A percentile compares a stretch with the other conserved stretches of the same genome.
Evolutionary conservation across 176 grass and related monocot genomes (phyloP).

Genomic region (Cenchrus fungigraminus): DNA sequence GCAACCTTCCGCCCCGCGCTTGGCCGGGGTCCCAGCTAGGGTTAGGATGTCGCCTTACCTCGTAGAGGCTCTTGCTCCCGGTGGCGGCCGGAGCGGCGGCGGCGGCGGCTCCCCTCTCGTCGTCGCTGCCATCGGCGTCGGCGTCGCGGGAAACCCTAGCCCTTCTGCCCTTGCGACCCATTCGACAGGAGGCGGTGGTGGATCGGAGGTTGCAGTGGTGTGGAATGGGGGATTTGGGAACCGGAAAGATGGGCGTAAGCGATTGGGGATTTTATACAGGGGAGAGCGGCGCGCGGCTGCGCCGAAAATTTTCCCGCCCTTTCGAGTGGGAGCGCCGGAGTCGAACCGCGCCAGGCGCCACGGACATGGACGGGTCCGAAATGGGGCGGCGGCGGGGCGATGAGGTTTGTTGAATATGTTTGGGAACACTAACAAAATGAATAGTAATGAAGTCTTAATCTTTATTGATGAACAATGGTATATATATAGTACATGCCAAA

Average conservation of each 20-base stretch:
- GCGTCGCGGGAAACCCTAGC: constrained; percentile 60
- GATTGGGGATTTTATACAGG: constrained; percentile 27
- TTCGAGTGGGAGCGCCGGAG: background rate
- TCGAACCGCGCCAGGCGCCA: background rate
- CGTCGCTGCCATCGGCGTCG: constrained; percentile 10
- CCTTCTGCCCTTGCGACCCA: constrained; percentile 55
- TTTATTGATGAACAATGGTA: too few relatives aligned
- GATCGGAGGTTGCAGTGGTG: background rate
- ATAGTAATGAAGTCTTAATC: too few relatives aligned
- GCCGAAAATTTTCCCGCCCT: constrained; percentile 48
- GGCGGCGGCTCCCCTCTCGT: background rate
- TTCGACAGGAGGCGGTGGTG: background rate
- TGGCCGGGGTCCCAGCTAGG: background rate
- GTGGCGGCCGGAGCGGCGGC: constrained; percentile 3
- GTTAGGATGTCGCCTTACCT: constrained; percentile 56
- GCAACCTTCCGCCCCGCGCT: background rate
- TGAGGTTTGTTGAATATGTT: too few relatives aligned
- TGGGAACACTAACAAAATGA: too few relatives aligned
- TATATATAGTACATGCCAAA: too few relatives aligned
- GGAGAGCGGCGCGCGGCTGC: constrained; percentile 21
- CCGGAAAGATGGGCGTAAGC: fast-evolving
- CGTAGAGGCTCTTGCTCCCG: constrained; percentile 68
- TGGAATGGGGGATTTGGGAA: background rate
- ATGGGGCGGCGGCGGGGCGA: background rate
- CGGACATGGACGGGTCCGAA: background rate